Conservation (phyloP, 2,329 filamentous ascomycete species). For the Talaromyces sp. region DNA sequence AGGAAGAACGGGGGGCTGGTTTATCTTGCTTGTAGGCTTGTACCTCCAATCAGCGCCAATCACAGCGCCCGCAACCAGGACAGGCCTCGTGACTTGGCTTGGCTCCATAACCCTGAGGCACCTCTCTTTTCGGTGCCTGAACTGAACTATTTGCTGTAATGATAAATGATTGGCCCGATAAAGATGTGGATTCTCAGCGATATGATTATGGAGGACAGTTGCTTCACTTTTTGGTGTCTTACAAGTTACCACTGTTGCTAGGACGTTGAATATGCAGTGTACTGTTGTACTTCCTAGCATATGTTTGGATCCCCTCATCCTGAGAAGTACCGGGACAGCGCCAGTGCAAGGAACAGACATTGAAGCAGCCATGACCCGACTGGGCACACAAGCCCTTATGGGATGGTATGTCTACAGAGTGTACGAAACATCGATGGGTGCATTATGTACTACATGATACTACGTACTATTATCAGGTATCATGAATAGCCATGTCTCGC, state of each 20-base stretch:
- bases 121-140: neutral
- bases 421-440: too few relatives aligned
- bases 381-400: too few relatives aligned
- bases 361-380: too few relatives aligned
- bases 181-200: too few relatives aligned
- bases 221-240: neutral
- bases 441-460: neutral
- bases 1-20: neutral
- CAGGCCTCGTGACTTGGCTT: conserved; percentile 6
- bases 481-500: neutral
- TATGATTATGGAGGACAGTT: too few relatives aligned
- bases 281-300: too few relatives aligned
- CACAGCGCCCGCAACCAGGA: neutral
- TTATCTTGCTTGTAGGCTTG: too few relatives aligned
- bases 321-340: too few relatives aligned
- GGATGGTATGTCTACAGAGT: too few relatives aligned
- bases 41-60: neutral
- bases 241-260: neutral
- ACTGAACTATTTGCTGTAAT: neutral
- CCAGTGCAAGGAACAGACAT: too few relatives aligned
- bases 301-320: too few relatives aligned
- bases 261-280: neutral
- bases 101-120: neutral
- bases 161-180: too few relatives aligned
- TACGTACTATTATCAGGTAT: neutral